Percentiles rank a stretch among this genome's conserved stretches.
Conservation (phyloP, 1,284 basidiomycete genomes). For the Ganoderma meredithae region DNA sequence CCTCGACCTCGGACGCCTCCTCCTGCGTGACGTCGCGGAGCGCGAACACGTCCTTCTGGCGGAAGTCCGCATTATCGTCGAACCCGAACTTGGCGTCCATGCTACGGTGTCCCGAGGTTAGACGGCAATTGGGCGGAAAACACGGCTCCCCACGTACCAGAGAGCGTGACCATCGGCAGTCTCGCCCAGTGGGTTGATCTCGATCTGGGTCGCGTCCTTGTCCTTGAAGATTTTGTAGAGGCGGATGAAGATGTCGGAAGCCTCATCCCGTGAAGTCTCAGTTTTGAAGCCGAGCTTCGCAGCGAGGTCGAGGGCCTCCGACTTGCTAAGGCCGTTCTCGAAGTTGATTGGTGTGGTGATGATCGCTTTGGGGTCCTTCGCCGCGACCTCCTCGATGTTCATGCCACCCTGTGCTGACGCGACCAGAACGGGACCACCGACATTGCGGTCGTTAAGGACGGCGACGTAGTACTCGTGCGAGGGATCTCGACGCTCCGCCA, state of each 20-base stretch:
- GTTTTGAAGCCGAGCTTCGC: constrained; percentile 91
- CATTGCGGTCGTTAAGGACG: constrained; percentile 93
- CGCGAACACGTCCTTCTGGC: constrained; percentile 90
- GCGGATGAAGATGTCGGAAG: constrained; percentile 94
- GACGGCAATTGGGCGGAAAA: background rate
- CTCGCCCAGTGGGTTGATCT: constrained; percentile 99
- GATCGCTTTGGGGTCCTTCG: constrained; percentile 94
- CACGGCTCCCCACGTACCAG: constrained; percentile 61
- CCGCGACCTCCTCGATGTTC: constrained; percentile 99
- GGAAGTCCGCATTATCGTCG: constrained; percentile 99
- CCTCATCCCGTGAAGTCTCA: constrained; percentile 76
- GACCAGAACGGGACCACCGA: constrained; percentile 92
- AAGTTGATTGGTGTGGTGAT: constrained; percentile 96
- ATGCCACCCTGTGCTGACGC: constrained; percentile 94
- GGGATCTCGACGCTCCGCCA: constrained; percentile 94
- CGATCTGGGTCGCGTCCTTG: constrained; percentile 99
- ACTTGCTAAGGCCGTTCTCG: constrained; percentile 81
- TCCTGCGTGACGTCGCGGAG: constrained; percentile 96
- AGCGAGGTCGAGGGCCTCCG: constrained; percentile 82
- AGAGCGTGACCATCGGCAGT: constrained; percentile 93
- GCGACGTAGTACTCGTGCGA: constrained; percentile 99
- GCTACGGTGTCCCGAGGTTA: constrained; percentile 50
- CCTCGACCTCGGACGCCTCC: constrained; percentile 95
- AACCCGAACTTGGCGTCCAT: constrained; percentile 99
- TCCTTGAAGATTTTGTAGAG: constrained; percentile 98